These are phyloP conservation scores for Pythium guiyangense DNA, from an alignment of 352 stramenopile species.

Conservation along the genomic window DNA sequence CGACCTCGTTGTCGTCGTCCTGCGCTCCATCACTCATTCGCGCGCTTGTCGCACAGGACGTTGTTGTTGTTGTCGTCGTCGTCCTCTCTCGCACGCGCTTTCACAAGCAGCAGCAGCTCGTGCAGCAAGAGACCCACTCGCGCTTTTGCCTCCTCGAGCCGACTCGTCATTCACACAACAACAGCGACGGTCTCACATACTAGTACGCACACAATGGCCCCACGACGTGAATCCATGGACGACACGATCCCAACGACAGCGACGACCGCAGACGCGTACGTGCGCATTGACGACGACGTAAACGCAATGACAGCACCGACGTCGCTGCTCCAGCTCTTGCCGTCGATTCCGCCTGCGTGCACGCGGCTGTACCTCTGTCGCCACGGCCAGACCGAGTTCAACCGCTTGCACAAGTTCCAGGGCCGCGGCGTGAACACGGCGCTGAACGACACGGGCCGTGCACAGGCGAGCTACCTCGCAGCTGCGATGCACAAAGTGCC, in stretches of 20 bases:
- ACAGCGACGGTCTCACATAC: neutral
- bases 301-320: neutral
- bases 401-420: constrained; percentile 67
- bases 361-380: constrained; percentile 73
- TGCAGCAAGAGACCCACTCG: neutral
- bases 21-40: no score
- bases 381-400: constrained; percentile 80
- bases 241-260: neutral
- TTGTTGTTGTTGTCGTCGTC: no score
- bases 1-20: no score
- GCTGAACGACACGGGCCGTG: constrained; percentile 52
- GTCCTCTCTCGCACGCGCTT: no score
- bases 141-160: constrained; percentile 1
- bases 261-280: neutral
- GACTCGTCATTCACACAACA: no score
- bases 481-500: constrained; percentile 64
- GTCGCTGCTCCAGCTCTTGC: constrained; percentile 44
- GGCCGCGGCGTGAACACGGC: constrained; percentile 72
- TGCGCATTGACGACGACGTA: neutral
- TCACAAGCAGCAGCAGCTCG: no score
- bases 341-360: constrained; percentile 39
- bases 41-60: no score
- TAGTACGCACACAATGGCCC: constrained; percentile 3
- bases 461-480: constrained; percentile 56
- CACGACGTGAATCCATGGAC: constrained; percentile 15